Evolutionary conservation across 768 basidiomycete species (phyloP), one percentile per base, ranked within the genome.

Genomic region (Kwoniella europaea): DNA sequence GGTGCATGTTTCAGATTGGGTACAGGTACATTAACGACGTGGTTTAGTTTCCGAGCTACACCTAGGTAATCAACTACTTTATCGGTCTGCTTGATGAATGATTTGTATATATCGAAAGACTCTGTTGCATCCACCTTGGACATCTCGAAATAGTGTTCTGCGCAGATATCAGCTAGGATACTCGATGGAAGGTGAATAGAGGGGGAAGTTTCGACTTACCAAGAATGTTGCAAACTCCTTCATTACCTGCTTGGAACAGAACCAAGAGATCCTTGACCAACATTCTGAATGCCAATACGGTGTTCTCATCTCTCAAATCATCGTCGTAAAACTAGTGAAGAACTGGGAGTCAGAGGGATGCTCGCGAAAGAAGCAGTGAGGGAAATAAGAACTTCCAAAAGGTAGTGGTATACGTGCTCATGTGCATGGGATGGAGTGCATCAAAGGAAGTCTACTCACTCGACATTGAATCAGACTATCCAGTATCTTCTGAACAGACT

Each of bases 81-180:
- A 77, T 98, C 94, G 0, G 96, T 94, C 83, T 98, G 93, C 61
- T 88, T 89, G 85, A 95, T 98, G 84, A 99, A 99, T 71, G 91
- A 89, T 65, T 93, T 92, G 86, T 99, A 99, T 71, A 98, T 90
- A 18, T 85, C 83, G 27, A 98, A 88, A 2, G 96, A 92, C 42
- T 91, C 89, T 46, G 88, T 85, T 0, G 96, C 97, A 79, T 98
- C 96, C n/a, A 90, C 84, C 72, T 92, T 91, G 0, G 94, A 93
- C 97, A 98, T 98, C 82, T 97, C 95, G 78, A 98, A 98, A 84
- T 97, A 99, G 84, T 96, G 91, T 79, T 98, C 94, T 87, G 70
- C 4, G 13, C 10, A 10, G 18, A 29, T 24, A 10, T 43, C 63
- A 63, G 63, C 50, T 24, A 10, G 15, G 46, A 15, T 16, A 50